Conservation (phyloP, 352 stramenopile genomes). For the Phytophthora podocarpi region DNA sequence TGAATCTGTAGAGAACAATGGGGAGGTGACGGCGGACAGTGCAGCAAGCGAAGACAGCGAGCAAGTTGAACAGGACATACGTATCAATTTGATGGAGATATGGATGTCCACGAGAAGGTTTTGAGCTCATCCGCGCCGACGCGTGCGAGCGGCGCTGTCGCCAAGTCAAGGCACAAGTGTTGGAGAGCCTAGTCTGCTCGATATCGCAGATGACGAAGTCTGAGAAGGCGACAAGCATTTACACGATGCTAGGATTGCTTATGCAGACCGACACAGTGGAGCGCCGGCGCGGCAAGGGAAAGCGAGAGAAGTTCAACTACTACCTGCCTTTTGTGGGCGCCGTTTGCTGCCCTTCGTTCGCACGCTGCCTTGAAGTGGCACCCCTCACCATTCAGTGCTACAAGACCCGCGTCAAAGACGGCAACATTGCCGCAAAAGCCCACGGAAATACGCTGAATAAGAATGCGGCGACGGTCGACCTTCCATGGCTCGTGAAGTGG, state of each 20-base stretch:
- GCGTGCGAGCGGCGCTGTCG: conserved; percentile 1
- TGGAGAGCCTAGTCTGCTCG: not conserved
- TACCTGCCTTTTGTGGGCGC: not conserved
- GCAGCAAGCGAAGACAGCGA: not conserved
- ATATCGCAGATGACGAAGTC: not conserved
- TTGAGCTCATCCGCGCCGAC: not conserved
- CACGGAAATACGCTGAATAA: not conserved
- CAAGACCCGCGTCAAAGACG: not conserved
- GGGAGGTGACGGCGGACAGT: not conserved
- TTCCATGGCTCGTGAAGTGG: conserved; percentile 6
- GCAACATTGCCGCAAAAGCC: not conserved
- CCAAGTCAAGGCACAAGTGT: not conserved
- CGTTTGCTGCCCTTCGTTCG: not conserved
- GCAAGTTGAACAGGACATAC: not conserved
- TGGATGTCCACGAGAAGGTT: not conserved
- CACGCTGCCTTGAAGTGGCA: not conserved
- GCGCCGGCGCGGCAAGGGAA: not conserved
- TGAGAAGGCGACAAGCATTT: not conserved
- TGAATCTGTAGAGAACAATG: not conserved
- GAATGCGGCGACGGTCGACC: not conserved
- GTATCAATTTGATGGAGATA: conserved; percentile 12
- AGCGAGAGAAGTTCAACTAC: conserved; percentile 2
- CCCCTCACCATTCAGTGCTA: not conserved
- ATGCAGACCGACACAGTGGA: conserved; percentile 5
- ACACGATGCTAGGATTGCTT: not conserved